Evolutionary conservation across 2,329 filamentous ascomycete species (phyloP).

Genomic region (Diplocarpon mali): DNA sequence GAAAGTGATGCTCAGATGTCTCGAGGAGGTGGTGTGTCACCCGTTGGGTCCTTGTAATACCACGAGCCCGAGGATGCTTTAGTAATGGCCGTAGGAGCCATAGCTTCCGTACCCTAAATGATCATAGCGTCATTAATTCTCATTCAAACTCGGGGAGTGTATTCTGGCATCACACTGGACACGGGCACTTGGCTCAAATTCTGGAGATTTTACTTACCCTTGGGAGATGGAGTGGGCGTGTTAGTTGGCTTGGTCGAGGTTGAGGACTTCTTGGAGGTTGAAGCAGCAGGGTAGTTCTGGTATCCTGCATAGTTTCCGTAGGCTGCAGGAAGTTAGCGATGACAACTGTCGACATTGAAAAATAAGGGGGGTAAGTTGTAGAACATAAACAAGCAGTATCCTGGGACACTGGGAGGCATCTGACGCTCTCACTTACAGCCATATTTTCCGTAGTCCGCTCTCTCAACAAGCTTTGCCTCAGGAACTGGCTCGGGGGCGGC

Average conservation of each 20-base stretch:
- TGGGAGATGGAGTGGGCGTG: slow-evolving; percentile 1
- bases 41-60: neutral
- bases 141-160: neutral
- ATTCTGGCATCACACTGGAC: no score
- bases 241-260: neutral
- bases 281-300: slow-evolving; percentile 5
- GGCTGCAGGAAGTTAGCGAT: neutral
- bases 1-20: no score
- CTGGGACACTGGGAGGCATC: no score
- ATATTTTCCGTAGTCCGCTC: neutral
- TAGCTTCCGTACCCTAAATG: slow-evolving; percentile 1
- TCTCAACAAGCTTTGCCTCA: slow-evolving; percentile 1
- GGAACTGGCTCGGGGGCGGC: slow-evolving; percentile 2
- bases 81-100: slow-evolving; percentile 7
- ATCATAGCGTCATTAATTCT: neutral
- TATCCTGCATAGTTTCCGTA: slow-evolving; percentile 10
- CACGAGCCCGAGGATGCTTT: slow-evolving; percentile 1
- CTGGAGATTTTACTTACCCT: neutral
- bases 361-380: no score
- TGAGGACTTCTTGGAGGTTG: neutral
- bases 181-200: neutral
- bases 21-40: no score
- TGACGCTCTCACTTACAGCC: no score
- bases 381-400: no score
- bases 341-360: no score